Evolutionary conservation across 2,329 filamentous ascomycete genomes (phyloP).

Genomic region (Colletotrichum tanaceti): DNA sequence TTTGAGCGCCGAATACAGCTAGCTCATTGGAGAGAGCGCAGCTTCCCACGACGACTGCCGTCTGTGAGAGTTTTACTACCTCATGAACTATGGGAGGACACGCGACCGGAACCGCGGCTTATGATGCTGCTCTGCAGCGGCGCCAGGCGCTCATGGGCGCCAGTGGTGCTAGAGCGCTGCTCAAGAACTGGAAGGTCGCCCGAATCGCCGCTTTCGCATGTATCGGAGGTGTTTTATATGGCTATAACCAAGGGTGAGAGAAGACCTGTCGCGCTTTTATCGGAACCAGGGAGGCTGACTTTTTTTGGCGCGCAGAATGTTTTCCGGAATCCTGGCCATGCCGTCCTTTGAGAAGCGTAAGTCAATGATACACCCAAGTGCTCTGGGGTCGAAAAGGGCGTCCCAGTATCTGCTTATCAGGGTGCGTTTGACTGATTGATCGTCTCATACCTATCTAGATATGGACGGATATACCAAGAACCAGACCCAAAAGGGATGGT

Average conservation of each 20-base stretch:
- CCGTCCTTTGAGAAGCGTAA: slow-evolving; percentile 62
- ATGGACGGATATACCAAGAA: slow-evolving; percentile 56
- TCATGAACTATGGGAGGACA: slow-evolving; percentile 55
- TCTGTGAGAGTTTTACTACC: background rate
- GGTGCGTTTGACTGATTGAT: slow-evolving; percentile 33
- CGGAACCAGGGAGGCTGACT: background rate
- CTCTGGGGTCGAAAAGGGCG: no score
- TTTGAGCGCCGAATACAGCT: background rate
- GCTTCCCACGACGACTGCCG: background rate
- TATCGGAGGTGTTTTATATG: slow-evolving; percentile 72
- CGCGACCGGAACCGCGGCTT: slow-evolving; percentile 49
- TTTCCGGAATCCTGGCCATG: slow-evolving; percentile 75
- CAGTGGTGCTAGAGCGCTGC: slow-evolving; percentile 62
- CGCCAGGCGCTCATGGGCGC: slow-evolving; percentile 66
- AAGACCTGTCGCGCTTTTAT: slow-evolving; percentile 14
- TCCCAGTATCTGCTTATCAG: background rate
- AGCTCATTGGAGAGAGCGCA: background rate
- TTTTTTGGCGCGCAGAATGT: slow-evolving; percentile 61
- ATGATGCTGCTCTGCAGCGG: slow-evolving; percentile 64
- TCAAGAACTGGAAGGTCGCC: slow-evolving; percentile 71
- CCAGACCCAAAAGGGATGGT: slow-evolving; percentile 63
- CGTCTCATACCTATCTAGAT: slow-evolving; percentile 50
- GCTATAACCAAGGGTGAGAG: slow-evolving; percentile 67
- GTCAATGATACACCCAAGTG: slow-evolving; percentile 44
- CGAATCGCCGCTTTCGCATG: slow-evolving; percentile 71